These are phyloP conservation scores for Thielaviopsis populi DNA, from an alignment of 2,329 filamentous ascomycete genomes.

Conservation along the genomic window DNA sequence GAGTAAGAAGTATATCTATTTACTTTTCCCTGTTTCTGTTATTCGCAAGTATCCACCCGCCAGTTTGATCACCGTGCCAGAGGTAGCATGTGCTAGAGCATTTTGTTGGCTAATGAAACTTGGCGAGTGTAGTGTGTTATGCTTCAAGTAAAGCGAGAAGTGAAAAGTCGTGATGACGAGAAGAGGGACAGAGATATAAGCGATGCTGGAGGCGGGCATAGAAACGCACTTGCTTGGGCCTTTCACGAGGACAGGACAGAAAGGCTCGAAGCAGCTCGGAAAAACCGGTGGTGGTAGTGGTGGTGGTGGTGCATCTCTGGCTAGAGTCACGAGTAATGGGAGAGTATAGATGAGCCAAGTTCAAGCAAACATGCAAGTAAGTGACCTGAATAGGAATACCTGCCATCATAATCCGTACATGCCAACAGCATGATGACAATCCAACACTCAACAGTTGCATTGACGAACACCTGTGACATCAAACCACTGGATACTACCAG, in stretches of 20 bases:
- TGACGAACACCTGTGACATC: conserved; percentile 1
- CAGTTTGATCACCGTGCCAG: not conserved
- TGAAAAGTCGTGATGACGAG: not conserved
- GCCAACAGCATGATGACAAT: not conserved
- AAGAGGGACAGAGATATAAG: not conserved
- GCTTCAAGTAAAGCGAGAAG: not conserved
- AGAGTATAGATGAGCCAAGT: no score
- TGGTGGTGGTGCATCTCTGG: no score
- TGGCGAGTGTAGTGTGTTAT: not conserved
- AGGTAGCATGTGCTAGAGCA: not conserved
- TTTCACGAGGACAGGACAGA: no score
- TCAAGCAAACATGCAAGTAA: no score
- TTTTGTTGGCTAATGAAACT: not conserved
- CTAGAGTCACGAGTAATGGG: no score
- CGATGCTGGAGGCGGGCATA: not conserved
- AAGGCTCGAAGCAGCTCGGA: no score
- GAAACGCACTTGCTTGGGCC: no score
- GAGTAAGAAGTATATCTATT: not conserved
- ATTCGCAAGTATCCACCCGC: conserved; percentile 10
- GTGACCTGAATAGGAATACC: not conserved
- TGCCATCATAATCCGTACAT: not conserved
- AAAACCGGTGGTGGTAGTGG: no score
- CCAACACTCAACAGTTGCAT: not conserved
- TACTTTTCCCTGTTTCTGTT: conserved; percentile 6
- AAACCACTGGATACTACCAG: not conserved